A percentile compares a stretch with the other conserved stretches of the same genome.
Conservation (phyloP, 768 basidiomycete species). For the Cyclocybe cylindracea region DNA sequence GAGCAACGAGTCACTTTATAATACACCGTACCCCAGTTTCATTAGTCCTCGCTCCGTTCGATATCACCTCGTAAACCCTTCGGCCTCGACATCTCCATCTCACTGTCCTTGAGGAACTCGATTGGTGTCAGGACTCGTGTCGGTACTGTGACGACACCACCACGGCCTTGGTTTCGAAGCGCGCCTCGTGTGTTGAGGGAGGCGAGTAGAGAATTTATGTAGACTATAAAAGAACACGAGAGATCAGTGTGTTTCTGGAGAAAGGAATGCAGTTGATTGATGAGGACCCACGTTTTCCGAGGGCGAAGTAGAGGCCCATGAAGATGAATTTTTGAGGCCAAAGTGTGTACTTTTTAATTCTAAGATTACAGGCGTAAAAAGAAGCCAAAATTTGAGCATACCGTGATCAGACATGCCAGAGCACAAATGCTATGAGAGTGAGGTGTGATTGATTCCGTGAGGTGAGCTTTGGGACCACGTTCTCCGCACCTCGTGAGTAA, state of each 20-base stretch:
- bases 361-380: not conserved
- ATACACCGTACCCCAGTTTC: too few relatives aligned
- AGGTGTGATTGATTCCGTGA: not conserved
- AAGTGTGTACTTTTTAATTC: conserved; percentile 17
- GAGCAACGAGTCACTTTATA: too few relatives aligned
- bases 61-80: too few relatives aligned
- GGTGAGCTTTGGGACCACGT: not conserved
- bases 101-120: too few relatives aligned
- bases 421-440: conserved; percentile 16
- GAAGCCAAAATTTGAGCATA: conserved; percentile 2
- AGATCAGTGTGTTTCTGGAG: too few relatives aligned
- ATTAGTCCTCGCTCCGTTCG: too few relatives aligned
- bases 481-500: conserved; percentile 21
- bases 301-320: conserved; percentile 25
- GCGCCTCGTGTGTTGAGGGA: conserved; percentile 13
- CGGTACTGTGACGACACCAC: too few relatives aligned
- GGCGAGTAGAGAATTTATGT: conserved; percentile 17
- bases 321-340: conserved; percentile 26
- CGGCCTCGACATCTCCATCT: too few relatives aligned
- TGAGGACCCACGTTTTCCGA: conserved; percentile 14
- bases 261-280: too few relatives aligned
- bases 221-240: not conserved
- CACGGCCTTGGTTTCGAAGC: too few relatives aligned
- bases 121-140: too few relatives aligned
- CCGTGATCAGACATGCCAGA: conserved; percentile 22